phyloP scores from a whole-genome alignment of 2,329 filamentous ascomycete species.

The Aspergillus sp. region DNA sequence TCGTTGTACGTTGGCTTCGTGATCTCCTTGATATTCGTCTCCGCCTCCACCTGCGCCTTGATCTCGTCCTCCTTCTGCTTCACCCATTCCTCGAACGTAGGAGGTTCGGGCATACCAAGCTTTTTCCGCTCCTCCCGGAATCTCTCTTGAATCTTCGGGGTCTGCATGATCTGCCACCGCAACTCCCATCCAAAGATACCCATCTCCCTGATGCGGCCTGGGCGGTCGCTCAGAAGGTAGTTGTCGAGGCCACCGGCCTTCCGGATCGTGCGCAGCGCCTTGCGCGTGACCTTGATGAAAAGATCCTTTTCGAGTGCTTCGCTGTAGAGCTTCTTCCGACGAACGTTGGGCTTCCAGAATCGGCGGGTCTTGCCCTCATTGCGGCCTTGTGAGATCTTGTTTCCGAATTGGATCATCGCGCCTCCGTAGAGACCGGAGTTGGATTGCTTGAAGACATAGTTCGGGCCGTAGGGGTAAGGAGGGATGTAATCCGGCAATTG shows the following conservation, averaged over 20 bases:
- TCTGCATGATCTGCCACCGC: constrained; percentile 88
- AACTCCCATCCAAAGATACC: constrained; percentile 89
- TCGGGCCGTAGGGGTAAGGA: constrained; percentile 50
- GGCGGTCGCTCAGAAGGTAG: constrained; percentile 81
- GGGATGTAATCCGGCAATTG: constrained; percentile 43
- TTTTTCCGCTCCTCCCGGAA: constrained; percentile 66
- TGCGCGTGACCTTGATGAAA: constrained; percentile 49
- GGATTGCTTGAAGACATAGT: constrained; percentile 47
- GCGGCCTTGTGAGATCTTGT: constrained; percentile 52
- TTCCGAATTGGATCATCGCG: constrained; percentile 49
- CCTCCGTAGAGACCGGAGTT: constrained; percentile 52
- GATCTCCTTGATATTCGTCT: constrained; percentile 34
- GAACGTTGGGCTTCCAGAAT: constrained; percentile 52
- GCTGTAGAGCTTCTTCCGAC: constrained; percentile 49
- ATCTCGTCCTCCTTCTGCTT: constrained; percentile 45
- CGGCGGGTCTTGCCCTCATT: constrained; percentile 53
- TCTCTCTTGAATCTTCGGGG: constrained; percentile 62
- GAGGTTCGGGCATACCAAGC: constrained; percentile 63
- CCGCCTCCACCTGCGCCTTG: constrained; percentile 40
- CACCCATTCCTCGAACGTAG: constrained; percentile 45
- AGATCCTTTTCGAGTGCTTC: constrained; percentile 46
- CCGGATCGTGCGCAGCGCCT: constrained; percentile 62
- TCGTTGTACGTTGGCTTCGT: constrained; percentile 35
- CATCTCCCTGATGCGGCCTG: constrained; percentile 76
- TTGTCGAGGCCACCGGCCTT: constrained; percentile 87